Evolutionary conservation across 768 basidiomycete species (phyloP).

Genomic region (Mycena galericulata): DNA sequence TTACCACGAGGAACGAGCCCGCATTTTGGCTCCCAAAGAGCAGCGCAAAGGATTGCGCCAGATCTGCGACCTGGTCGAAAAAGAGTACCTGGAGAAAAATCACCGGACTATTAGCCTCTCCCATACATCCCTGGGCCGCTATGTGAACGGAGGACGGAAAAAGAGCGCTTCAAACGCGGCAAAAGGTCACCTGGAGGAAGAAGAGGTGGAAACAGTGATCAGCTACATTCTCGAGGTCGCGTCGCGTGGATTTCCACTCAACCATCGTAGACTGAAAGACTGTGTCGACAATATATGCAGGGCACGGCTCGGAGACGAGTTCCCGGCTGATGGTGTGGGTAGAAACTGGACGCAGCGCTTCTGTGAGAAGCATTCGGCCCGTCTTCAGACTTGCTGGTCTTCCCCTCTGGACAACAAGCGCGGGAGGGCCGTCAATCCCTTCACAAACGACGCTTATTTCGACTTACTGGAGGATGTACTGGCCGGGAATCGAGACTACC

Average conservation of each 20-base stretch:
- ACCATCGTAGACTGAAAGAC: slow-evolving; percentile 36
- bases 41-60: slow-evolving; percentile 1
- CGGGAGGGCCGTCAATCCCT: slow-evolving; percentile 44
- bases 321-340: slow-evolving; percentile 37
- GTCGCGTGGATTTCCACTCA: slow-evolving; percentile 44
- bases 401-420: slow-evolving; percentile 36
- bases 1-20: background rate
- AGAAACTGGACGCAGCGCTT: slow-evolving; percentile 43
- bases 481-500: slow-evolving; percentile 19
- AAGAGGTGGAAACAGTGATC: slow-evolving; percentile 37
- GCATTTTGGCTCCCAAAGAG: slow-evolving; percentile 13
- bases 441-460: slow-evolving; percentile 42
- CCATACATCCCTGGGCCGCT: background rate
- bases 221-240: slow-evolving; percentile 38
- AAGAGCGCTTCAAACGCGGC: slow-evolving; percentile 6
- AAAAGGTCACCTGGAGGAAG: background rate
- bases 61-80: slow-evolving; percentile 2
- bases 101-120: background rate
- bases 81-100: background rate
- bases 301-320: slow-evolving; percentile 29
- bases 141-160: background rate
- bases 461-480: slow-evolving; percentile 36
- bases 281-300: slow-evolving; percentile 40
- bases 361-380: slow-evolving; percentile 34
- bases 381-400: slow-evolving; percentile 37